Evolutionary conservation across 1,284 basidiomycete species (phyloP).

Genomic region (Irpex sp.): DNA sequence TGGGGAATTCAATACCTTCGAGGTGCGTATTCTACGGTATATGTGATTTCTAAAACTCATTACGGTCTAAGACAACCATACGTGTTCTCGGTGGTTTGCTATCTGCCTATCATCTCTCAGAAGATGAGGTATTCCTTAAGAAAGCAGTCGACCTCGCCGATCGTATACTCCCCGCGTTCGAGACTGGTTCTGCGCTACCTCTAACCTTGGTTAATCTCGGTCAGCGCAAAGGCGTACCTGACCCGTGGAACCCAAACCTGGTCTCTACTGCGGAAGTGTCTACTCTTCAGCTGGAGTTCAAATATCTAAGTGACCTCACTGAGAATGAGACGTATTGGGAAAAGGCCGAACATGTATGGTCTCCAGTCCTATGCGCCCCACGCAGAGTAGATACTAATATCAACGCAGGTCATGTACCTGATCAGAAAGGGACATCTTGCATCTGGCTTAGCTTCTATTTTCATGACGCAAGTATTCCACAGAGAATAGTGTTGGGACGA

Average conservation of each 20-base stretch:
- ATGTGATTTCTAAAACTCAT: background rate
- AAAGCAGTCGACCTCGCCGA: slow-evolving; percentile 81
- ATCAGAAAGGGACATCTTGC: slow-evolving; percentile 61
- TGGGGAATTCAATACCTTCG: slow-evolving; percentile 87
- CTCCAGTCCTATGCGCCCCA: background rate
- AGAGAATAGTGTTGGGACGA: background rate
- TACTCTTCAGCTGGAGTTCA: slow-evolving; percentile 87
- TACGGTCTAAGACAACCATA: slow-evolving; percentile 61
- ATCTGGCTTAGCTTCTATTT: slow-evolving; percentile 82
- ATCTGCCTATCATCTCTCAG: slow-evolving; percentile 76
- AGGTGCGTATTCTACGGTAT: slow-evolving; percentile 48
- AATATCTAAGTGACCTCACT: slow-evolving; percentile 82
- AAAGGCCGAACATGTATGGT: slow-evolving; percentile 69
- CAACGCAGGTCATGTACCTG: slow-evolving; percentile 64
- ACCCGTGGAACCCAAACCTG: slow-evolving; percentile 61
- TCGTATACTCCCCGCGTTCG: slow-evolving; percentile 83
- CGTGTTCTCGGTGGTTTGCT: slow-evolving; percentile 82
- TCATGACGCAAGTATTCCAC: slow-evolving; percentile 59
- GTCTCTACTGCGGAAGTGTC: slow-evolving; percentile 84
- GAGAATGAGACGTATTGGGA: slow-evolving; percentile 80
- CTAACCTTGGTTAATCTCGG: slow-evolving; percentile 77
- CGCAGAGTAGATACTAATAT: background rate
- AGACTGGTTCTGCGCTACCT: slow-evolving; percentile 81
- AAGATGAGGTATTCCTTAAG: slow-evolving; percentile 67
- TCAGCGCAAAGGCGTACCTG: slow-evolving; percentile 59